A percentile compares a stretch with the other conserved stretches of the same genome.
Conservation (phyloP, 495 filamentous ascomycete genomes). For the Penicillium paxilli region DNA sequence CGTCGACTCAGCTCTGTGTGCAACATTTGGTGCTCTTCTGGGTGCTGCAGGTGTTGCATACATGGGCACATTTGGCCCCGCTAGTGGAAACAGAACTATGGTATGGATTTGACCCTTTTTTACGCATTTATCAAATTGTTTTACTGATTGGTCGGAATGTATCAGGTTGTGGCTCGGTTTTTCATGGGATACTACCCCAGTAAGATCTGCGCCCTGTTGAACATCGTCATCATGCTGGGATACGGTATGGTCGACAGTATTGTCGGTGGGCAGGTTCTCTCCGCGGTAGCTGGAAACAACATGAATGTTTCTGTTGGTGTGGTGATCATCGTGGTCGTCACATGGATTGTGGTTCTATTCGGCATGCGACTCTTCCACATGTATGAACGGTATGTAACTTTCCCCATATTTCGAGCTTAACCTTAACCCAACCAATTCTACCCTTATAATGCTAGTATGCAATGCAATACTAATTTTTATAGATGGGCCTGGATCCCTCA, state of each 20-base stretch:
- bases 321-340: slow-evolving; percentile 58
- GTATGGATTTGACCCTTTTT: slow-evolving; percentile 22
- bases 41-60: slow-evolving; percentile 60
- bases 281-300: slow-evolving; percentile 48
- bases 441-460: background rate
- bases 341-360: slow-evolving; percentile 61
- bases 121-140: background rate
- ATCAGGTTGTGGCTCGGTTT: slow-evolving; percentile 61
- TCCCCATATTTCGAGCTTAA: background rate
- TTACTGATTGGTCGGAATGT: background rate
- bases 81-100: slow-evolving; percentile 65
- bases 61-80: slow-evolving; percentile 64
- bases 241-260: slow-evolving; percentile 62
- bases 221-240: slow-evolving; percentile 65
- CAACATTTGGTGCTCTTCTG: slow-evolving; percentile 54
- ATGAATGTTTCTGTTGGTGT: slow-evolving; percentile 63
- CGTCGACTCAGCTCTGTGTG: slow-evolving; percentile 55
- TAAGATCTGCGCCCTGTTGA: slow-evolving; percentile 63
- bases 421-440: no score
- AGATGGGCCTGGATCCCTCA: slow-evolving; percentile 67
- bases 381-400: slow-evolving; percentile 45
- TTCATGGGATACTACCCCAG: slow-evolving; percentile 73
- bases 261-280: slow-evolving; percentile 50
- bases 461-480: background rate
- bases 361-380: slow-evolving; percentile 67